Percentiles rank a stretch among this genome's conserved stretches.
Conservation (phyloP, 352 stramenopile species). For the Pythium volutum region DNA sequence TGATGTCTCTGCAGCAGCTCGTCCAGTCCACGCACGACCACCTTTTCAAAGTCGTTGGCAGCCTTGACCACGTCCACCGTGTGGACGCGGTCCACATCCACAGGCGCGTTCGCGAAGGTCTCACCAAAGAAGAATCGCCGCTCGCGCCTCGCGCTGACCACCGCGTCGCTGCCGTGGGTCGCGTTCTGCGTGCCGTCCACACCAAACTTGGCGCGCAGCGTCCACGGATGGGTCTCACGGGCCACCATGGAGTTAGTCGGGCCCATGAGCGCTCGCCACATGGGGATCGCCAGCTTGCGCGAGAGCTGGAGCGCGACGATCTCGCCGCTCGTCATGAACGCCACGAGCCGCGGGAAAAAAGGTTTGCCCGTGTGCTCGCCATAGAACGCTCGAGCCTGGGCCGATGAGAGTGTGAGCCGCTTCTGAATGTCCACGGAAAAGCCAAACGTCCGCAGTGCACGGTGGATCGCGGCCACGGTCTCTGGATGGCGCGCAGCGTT, state of each 20-base stretch:
- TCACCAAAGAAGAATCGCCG: conserved; percentile 74
- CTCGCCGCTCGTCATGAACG: conserved; percentile 71
- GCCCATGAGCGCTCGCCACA: conserved; percentile 72
- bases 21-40: conserved; percentile 39
- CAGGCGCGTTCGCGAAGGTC: conserved; percentile 4
- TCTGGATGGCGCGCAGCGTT: conserved; percentile 35
- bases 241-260: conserved; percentile 69
- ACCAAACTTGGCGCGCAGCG: conserved; percentile 72
- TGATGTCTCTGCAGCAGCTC: conserved; percentile 27
- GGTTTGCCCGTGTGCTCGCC: conserved; percentile 54
- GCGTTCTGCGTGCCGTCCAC: conserved; percentile 77
- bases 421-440: conserved; percentile 48
- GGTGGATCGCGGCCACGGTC: conserved; percentile 34
- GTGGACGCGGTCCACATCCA: background rate
- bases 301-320: conserved; percentile 52
- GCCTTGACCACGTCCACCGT: conserved; percentile 1
- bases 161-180: conserved; percentile 76
- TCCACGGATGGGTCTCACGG: conserved; percentile 42
- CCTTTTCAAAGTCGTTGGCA: conserved; percentile 26
- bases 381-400: conserved; percentile 60
- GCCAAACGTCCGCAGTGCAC: conserved; percentile 38
- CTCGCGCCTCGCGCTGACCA: conserved; percentile 54
- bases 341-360: conserved; percentile 55
- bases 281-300: conserved; percentile 46
- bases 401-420: conserved; percentile 34